A percentile compares a stretch with the other conserved stretches of the same genome.
These are phyloP conservation scores for Pezicula neosporulosa DNA, from an alignment of 2,329 filamentous ascomycete species.

Conservation along the genomic window DNA sequence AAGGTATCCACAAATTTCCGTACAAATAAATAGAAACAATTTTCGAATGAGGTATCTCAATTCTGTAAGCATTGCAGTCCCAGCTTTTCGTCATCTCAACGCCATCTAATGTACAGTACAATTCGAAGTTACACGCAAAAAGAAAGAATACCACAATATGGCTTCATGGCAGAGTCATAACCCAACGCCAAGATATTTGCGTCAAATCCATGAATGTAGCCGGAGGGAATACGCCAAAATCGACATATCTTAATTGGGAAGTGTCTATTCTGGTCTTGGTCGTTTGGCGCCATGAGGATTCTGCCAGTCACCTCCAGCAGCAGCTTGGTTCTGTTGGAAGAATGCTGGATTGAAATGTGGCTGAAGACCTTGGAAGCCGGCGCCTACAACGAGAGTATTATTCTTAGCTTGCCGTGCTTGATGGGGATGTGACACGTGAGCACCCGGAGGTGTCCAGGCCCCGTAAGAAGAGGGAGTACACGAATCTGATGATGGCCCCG, in stretches of 20 bases:
- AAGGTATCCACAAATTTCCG: no score
- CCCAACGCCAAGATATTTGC: constrained; percentile 16
- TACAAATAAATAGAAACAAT: no score
- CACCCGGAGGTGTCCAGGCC: background rate
- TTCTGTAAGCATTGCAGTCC: no score
- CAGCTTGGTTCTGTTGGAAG: constrained; percentile 52
- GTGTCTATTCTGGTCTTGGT: constrained; percentile 60
- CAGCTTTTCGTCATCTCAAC: background rate
- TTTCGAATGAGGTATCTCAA: no score
- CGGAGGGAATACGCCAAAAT: no score
- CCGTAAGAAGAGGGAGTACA: background rate
- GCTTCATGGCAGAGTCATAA: constrained; percentile 4
- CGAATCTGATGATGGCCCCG: constrained; percentile 11
- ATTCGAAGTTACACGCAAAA: background rate
- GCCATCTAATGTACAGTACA: background rate
- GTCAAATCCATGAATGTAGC: constrained; percentile 12
- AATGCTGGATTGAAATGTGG: constrained; percentile 72
- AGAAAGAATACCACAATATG: background rate
- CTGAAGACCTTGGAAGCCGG: constrained; percentile 65
- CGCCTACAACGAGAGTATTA: constrained; percentile 17
- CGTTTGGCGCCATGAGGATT: constrained; percentile 82
- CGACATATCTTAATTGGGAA: background rate
- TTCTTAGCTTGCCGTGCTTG: constrained; percentile 12
- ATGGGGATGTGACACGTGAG: constrained; percentile 8
- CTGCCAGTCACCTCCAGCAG: constrained; percentile 55